Base-by-base conservation (phyloP, 345 rosid genomes). In the Populus deltoides region DNA sequence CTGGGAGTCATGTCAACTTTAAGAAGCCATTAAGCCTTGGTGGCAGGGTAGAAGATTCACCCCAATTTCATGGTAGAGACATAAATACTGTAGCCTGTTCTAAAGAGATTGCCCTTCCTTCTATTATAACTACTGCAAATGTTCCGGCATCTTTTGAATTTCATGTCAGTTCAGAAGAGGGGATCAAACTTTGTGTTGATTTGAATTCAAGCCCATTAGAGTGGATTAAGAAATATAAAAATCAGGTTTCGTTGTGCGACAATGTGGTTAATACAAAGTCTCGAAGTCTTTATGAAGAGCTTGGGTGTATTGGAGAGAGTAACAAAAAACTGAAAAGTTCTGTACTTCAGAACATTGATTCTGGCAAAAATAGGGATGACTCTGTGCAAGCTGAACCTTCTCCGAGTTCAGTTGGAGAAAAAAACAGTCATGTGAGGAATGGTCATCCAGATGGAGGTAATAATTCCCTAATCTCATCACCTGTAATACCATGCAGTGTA, bases 111-210 rank as follows among this genome's bases (percentile, higher is more conserved):
- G 67, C 67, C 59, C 22, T 47, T 59, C 31, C 80, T 65, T 81
- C 78, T 45, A 61, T 80, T 49, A 74, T 12, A 66, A 36, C 81
- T 66, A 31, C 70, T 72, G 25, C 77, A 74, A 76, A 79, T 47
- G 75, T 38, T 81, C 82, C 87, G 66, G 78, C 91, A 59, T 83
- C 92, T 22, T 92, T 94, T 76, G 89, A 94, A 87, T 94, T 91
- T 84, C 85, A 89, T 81, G 97, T 83, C 65, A 81, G 83, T 84
- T 84, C 87, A 79, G 97, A 92, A 74, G 86, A 86, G 75, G 98
- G 98, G 81, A 85, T 94, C 70, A 92, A 88, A 71, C 94, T 94
- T 73, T 87, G 80, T 73, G 95, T 94, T 81, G 98, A 94, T 83
- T 77, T 94, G 66, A 84, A 80, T 80, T 90, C 88, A 61, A 86